These are phyloP conservation scores for Globisporangium acanthophoron DNA, from an alignment of 352 stramenopile genomes.

Conservation along the genomic window DNA sequence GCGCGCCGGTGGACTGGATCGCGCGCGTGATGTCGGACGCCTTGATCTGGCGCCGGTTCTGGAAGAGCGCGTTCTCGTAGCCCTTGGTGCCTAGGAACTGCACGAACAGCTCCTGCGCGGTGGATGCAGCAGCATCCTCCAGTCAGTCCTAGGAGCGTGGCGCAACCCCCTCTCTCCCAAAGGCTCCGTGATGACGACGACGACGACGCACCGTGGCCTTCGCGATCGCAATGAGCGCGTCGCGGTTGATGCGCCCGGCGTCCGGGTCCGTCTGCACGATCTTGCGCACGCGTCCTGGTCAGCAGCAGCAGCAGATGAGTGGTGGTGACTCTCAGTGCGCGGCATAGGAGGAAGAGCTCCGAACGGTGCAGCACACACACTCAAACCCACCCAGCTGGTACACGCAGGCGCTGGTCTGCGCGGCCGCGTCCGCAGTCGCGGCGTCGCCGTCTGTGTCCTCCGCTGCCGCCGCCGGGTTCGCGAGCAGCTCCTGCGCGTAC, in stretches of 20 bases:
- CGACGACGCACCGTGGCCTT: conserved; percentile 78
- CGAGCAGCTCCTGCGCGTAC: conserved; percentile 68
- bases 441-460: conserved; percentile 33
- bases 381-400: conserved; percentile 39
- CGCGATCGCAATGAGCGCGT: conserved; percentile 89
- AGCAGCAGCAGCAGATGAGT: conserved; percentile 1
- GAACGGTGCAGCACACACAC: background rate
- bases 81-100: conserved; percentile 88
- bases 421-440: conserved; percentile 21
- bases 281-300: conserved; percentile 85
- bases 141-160: background rate
- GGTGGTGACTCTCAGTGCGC: background rate
- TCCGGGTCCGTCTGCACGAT: conserved; percentile 93
- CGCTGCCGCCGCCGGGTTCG: conserved; percentile 58
- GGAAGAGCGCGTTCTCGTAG: conserved; percentile 78
- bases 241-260: conserved; percentile 88
- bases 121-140: background rate
- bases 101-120: conserved; percentile 81
- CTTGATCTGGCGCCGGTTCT: conserved; percentile 82
- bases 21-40: conserved; percentile 62
- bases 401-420: conserved; percentile 33
- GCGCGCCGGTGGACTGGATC: conserved; percentile 67
- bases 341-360: conserved; percentile 16
- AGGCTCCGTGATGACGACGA: background rate
- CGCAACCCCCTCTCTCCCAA: background rate